Base-by-base conservation (phyloP, 352 stramenopile species). In the Phytophthora podocarpi region DNA sequence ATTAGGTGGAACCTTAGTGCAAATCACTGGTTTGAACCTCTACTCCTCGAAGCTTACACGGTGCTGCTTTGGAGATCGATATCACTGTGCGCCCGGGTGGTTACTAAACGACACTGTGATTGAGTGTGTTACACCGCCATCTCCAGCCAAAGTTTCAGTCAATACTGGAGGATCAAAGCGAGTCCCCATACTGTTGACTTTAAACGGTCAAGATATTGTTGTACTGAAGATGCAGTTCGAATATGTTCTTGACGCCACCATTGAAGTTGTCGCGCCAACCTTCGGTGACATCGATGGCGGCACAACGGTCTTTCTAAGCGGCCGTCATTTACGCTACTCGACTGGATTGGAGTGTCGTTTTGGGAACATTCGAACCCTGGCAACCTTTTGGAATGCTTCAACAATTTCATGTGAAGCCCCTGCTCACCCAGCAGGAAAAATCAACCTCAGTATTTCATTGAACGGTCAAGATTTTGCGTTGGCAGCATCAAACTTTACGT, bases 181-280 rank as follows among this genome's bases (percentile, higher is more conserved):
- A 5, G 70, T 90, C 23, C 48, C 76, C 0, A 46, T 97, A 11
- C 58, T 87, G 10, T 40, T 97, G n/a, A 77, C 83, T n/a, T 47
- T 90, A 4, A 97, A 96, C 40, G 85, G 80, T 7, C 78, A 90
- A 54, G 85, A 96, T 52, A 87, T 87, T 48, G 43, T 85, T 2
- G 43, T 16, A 2, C 18, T 85, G 0, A 42, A 65, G 4, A 58
- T 71, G 26, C 28, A 60, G 0, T 97, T 94, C 56, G 78, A 93
- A 31, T 96, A 91, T 34, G 64, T 76, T 32, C 42, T 78, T 9
- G 62, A 82, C 13, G 48, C 69, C 1, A 56, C 68, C 5, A 48
- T 97, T 31, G 67, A 87, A 43, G 15, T 30, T 2, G 35, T 92
- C 3, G 36, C 40, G 0, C 90, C 91, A 20, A 28, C 41, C 11